Evolutionary conservation across 129 eudicot species (phyloP).

Genomic region (Artemisia tridentata): DNA sequence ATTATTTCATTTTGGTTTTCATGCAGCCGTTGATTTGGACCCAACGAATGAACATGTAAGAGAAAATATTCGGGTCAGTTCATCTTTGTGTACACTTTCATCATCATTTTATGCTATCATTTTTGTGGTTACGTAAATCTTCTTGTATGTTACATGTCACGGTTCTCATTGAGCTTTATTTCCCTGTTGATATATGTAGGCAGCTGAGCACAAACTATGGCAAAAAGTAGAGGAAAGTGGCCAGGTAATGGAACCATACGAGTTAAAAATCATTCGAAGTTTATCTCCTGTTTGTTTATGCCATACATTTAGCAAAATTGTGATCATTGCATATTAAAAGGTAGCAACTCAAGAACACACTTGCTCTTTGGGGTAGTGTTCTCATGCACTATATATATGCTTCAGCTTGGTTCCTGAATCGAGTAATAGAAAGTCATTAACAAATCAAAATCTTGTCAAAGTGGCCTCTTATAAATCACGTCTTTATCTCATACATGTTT

Average conservation of each 20-base stretch:
- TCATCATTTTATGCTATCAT: no score
- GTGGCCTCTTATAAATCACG: no score
- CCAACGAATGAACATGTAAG: constrained; percentile 68
- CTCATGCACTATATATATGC: background rate
- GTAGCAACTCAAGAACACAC: background rate
- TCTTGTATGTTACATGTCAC: constrained; percentile 3
- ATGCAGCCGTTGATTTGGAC: constrained; percentile 80
- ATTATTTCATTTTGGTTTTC: background rate
- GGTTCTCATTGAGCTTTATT: constrained; percentile 10
- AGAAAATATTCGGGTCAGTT: constrained; percentile 77
- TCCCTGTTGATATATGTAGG: constrained; percentile 37
- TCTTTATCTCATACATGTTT: no score
- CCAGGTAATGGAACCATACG: constrained; percentile 39
- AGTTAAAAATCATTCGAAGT: background rate
- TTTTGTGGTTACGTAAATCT: constrained; percentile 1
- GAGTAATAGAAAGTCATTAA: background rate
- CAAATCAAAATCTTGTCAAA: no score
- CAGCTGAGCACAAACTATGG: constrained; percentile 53
- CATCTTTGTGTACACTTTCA: background rate
- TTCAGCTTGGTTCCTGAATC: background rate
- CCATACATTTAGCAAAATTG: background rate
- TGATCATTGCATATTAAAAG: background rate
- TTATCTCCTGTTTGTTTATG: background rate
- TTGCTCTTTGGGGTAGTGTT: background rate
- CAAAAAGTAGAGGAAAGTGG: constrained; percentile 47